These are phyloP conservation scores for Penicillium goetzii DNA, from an alignment of 495 filamentous ascomycete species.

Conservation along the genomic window DNA sequence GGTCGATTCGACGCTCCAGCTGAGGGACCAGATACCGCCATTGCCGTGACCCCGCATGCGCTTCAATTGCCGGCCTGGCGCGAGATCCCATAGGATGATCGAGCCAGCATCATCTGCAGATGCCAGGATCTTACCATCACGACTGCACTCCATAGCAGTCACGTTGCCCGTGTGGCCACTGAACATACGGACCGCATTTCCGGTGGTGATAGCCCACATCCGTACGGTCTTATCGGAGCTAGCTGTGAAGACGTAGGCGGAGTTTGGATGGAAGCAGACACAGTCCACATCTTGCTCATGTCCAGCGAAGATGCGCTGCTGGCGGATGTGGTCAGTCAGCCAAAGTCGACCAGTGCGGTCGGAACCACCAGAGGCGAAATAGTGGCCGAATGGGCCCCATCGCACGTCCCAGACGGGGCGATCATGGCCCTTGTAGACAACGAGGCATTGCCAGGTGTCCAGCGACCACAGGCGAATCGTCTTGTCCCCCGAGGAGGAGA, in stretches of 20 bases:
- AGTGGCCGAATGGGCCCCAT: slow-evolving; percentile 94
- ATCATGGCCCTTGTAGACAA: slow-evolving; percentile 90
- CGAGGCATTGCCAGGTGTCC: slow-evolving; percentile 84
- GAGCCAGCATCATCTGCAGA: slow-evolving; percentile 82
- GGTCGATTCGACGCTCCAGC: slow-evolving; percentile 86
- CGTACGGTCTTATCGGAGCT: slow-evolving; percentile 88
- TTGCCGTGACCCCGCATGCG: slow-evolving; percentile 92
- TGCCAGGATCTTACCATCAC: slow-evolving; percentile 83
- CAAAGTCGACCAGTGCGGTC: slow-evolving; percentile 91
- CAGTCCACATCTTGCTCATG: slow-evolving; percentile 88
- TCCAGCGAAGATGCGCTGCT: slow-evolving; percentile 85
- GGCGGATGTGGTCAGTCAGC: slow-evolving; percentile 86
- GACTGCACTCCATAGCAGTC: slow-evolving; percentile 79
- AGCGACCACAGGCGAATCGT: slow-evolving; percentile 91
- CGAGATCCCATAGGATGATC: slow-evolving; percentile 93
- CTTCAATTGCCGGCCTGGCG: slow-evolving; percentile 79
- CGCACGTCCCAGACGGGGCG: slow-evolving; percentile 83
- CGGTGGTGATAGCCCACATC: slow-evolving; percentile 93
- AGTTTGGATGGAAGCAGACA: slow-evolving; percentile 90
- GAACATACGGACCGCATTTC: slow-evolving; percentile 86
- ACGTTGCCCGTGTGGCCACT: slow-evolving; percentile 86
- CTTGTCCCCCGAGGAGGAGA: slow-evolving; percentile 86
- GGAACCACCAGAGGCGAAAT: slow-evolving; percentile 84
- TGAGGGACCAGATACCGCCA: slow-evolving; percentile 89
- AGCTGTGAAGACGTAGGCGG: slow-evolving; percentile 87